These are phyloP conservation scores for Fusarium nanum DNA, from an alignment of 2,329 filamentous ascomycete species.

Conservation along the genomic window DNA sequence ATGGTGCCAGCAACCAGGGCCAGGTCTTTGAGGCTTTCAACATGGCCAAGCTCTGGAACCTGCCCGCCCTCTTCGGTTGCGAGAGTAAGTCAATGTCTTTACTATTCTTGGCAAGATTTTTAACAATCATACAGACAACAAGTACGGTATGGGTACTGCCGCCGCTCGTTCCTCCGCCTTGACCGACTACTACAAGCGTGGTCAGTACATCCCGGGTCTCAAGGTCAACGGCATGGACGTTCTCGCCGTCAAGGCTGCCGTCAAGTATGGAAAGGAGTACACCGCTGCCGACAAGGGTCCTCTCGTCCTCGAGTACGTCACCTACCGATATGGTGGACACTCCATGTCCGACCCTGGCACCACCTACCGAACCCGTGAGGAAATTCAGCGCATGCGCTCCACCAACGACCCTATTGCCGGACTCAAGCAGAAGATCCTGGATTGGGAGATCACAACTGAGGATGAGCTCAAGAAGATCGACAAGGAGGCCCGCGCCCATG, in stretches of 20 bases:
- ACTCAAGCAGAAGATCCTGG: conserved; percentile 96
- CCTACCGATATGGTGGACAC: conserved; percentile 99
- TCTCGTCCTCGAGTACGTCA: conserved; percentile 97
- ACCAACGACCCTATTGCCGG: conserved; percentile 99
- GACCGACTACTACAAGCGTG: conserved; percentile 99
- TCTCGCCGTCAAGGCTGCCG: conserved; percentile 95
- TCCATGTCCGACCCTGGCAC: conserved; percentile 99
- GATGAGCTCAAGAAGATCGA: conserved; percentile 96
- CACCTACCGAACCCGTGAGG: conserved; percentile 98
- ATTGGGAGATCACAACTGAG: conserved; percentile 92
- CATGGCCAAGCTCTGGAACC: conserved; percentile 99
- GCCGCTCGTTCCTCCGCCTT: conserved; percentile 93
- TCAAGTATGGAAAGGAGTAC: conserved; percentile 93
- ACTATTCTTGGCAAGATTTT: neutral
- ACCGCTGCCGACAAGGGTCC: conserved; percentile 86
- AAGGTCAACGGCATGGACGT: conserved; percentile 99
- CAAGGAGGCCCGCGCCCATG: conserved; percentile 87
- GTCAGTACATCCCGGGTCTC: conserved; percentile 98
- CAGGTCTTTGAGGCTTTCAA: conserved; percentile 99
- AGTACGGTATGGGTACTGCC: conserved; percentile 99
- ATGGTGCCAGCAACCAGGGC: conserved; percentile 98
- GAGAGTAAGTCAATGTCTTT: conserved; percentile 77
- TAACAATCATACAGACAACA: conserved; percentile 81
- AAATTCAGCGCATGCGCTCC: conserved; percentile 99
- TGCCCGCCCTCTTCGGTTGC: conserved; percentile 95